Evolutionary conservation across 257 asterid species (phyloP).

Genomic region (Gardenia jasminoides): DNA sequence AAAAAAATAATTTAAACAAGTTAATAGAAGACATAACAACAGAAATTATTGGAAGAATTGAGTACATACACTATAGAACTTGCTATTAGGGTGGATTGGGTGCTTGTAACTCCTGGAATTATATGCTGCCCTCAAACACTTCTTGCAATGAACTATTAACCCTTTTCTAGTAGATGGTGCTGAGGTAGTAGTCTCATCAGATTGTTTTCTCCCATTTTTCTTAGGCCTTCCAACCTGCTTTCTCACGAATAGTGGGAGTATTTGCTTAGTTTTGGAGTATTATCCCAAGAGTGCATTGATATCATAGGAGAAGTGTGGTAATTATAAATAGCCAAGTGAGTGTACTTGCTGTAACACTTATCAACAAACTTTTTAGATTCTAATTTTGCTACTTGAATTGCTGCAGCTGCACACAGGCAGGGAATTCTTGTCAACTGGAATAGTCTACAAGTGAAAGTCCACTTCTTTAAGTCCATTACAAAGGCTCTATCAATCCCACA

Average conservation of each 20-base stretch:
- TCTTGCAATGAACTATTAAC: neutral
- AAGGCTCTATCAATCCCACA: neutral
- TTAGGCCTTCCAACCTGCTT: neutral
- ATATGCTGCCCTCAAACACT: neutral
- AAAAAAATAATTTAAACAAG: too few relatives aligned
- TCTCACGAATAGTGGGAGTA: neutral
- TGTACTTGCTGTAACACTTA: neutral
- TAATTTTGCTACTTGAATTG: neutral
- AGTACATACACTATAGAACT: neutral
- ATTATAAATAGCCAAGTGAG: neutral
- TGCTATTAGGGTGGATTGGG: neutral
- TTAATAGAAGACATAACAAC: too few relatives aligned
- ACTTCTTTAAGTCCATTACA: neutral
- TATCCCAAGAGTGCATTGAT: neutral
- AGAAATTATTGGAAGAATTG: too few relatives aligned
- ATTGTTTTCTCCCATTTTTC: neutral
- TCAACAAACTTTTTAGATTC: neutral
- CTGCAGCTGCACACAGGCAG: neutral
- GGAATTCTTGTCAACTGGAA: neutral
- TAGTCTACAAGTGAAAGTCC: neutral
- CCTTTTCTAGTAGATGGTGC: neutral
- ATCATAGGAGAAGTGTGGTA: neutral
- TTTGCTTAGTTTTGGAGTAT: neutral
- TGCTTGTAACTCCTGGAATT: neutral
- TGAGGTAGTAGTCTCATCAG: neutral